A percentile compares a stretch with the other conserved stretches of the same genome.
phyloP scores from a whole-genome alignment of 2,329 filamentous ascomycete genomes.

The Verticillium dahliae region DNA sequence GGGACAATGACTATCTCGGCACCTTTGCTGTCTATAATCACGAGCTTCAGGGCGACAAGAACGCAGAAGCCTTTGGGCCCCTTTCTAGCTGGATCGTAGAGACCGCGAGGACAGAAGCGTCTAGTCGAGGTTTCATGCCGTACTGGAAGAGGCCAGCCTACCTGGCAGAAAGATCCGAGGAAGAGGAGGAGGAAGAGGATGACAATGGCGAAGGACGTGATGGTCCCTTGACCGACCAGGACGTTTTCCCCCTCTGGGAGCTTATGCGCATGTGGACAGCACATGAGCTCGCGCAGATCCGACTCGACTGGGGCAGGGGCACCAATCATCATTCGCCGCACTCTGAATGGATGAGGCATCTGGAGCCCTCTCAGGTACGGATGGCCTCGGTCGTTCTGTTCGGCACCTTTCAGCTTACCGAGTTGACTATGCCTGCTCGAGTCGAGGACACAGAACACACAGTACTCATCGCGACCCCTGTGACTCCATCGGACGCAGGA shows the following conservation, averaged over 20 bases:
- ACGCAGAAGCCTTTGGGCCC: conserved; percentile 8
- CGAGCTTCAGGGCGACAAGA: conserved; percentile 16
- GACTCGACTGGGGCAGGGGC: background rate
- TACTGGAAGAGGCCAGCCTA: conserved; percentile 1
- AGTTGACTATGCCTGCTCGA: conserved; percentile 2
- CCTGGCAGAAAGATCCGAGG: background rate
- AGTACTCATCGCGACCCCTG: background rate
- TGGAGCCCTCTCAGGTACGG: background rate
- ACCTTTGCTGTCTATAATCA: conserved; percentile 15
- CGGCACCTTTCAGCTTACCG: conserved; percentile 1
- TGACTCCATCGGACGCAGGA: background rate
- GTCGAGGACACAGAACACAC: conserved; percentile 1
- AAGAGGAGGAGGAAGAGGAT: background rate
- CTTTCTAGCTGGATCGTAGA: conserved; percentile 1
- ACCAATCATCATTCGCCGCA: background rate
- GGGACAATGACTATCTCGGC: background rate
- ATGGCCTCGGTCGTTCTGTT: conserved; percentile 3
- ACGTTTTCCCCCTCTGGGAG: background rate
- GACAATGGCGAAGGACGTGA: background rate
- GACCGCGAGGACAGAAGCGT: background rate
- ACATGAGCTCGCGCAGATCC: background rate
- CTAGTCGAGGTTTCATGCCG: background rate
- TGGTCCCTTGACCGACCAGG: background rate
- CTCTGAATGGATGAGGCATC: background rate
- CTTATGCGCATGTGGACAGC: conserved; percentile 2